Conservation (phyloP, 495 filamentous ascomycete species). For the Tuber magnatum region DNA sequence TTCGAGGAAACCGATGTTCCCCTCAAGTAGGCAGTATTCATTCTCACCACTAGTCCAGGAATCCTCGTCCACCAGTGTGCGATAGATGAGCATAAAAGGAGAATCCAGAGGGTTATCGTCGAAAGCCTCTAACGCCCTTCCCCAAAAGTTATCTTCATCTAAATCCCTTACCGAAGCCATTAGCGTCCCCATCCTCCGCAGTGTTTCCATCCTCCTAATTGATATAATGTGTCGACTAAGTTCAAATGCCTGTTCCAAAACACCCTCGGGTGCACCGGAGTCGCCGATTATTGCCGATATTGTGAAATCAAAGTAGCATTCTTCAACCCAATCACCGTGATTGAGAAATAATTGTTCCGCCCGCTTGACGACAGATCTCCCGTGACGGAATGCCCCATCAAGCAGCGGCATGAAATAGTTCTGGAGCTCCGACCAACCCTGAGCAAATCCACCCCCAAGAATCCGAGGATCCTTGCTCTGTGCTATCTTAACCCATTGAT, state of each 20-base stretch:
- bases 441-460: conserved; percentile 25
- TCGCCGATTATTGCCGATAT: conserved; percentile 23
- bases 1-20: conserved; percentile 26
- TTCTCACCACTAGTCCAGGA: neutral
- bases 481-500: conserved; percentile 28
- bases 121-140: conserved; percentile 29
- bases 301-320: conserved; percentile 36
- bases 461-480: conserved; percentile 30
- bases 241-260: conserved; percentile 35
- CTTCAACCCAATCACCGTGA: conserved; percentile 21
- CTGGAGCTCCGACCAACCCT: conserved; percentile 33
- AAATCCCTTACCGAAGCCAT: conserved; percentile 28
- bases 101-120: conserved; percentile 32
- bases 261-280: conserved; percentile 24
- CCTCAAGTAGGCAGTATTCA: conserved; percentile 17
- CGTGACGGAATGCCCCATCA: conserved; percentile 26
- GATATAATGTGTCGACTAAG: conserved; percentile 29
- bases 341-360: conserved; percentile 28
- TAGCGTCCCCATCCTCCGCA: conserved; percentile 27
- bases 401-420: conserved; percentile 30
- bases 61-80: conserved; percentile 12
- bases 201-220: conserved; percentile 31
- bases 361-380: conserved; percentile 23
- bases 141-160: conserved; percentile 34
- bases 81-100: conserved; percentile 34